Conservation (phyloP, 208 protist genomes). For the Trypanosoma theileri region DNA sequence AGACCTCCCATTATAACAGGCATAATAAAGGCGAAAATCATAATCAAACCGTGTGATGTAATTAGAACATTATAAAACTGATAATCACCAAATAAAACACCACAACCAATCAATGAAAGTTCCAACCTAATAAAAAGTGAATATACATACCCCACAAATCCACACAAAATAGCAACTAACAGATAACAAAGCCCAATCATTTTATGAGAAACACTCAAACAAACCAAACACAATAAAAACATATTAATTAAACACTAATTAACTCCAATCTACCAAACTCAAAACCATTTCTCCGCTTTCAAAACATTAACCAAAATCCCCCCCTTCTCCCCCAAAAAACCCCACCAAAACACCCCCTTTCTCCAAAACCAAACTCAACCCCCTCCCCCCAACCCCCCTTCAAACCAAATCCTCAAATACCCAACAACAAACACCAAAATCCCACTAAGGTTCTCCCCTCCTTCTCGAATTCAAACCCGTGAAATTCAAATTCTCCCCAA, state of each 20-base stretch:
- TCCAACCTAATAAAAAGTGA: slow-evolving; percentile 73
- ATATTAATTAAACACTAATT: slow-evolving; percentile 31
- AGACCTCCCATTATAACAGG: slow-evolving; percentile 47
- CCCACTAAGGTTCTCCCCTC: not conserved
- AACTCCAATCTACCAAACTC: slow-evolving; percentile 10
- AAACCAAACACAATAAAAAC: slow-evolving; percentile 48
- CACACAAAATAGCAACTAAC: slow-evolving; percentile 79
- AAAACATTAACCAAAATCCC: slow-evolving; percentile 11
- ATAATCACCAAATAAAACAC: slow-evolving; percentile 41
- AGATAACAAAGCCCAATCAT: slow-evolving; percentile 88
- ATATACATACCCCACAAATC: slow-evolving; percentile 80
- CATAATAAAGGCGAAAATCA: slow-evolving; percentile 78
- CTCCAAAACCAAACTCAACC: slow-evolving; percentile 5
- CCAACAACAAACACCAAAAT: not conserved
- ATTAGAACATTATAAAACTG: slow-evolving; percentile 45
- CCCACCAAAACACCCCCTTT: slow-evolving; percentile 6
- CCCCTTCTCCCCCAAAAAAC: slow-evolving; percentile 27
- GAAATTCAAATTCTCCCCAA: slow-evolving; percentile 26
- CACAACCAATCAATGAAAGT: slow-evolving; percentile 29
- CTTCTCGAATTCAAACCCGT: slow-evolving; percentile 1
- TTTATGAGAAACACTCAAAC: slow-evolving; percentile 65
- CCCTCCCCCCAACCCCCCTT: slow-evolving; percentile 8
- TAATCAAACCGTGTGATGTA: slow-evolving; percentile 57
- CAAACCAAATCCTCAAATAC: slow-evolving; percentile 10
- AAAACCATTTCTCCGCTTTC: slow-evolving; percentile 24